Evolutionary conservation across 2,329 filamentous ascomycete genomes (phyloP), one percentile per base, ranked within the genome.

Genomic region (Chalaropsis thielavioides): DNA sequence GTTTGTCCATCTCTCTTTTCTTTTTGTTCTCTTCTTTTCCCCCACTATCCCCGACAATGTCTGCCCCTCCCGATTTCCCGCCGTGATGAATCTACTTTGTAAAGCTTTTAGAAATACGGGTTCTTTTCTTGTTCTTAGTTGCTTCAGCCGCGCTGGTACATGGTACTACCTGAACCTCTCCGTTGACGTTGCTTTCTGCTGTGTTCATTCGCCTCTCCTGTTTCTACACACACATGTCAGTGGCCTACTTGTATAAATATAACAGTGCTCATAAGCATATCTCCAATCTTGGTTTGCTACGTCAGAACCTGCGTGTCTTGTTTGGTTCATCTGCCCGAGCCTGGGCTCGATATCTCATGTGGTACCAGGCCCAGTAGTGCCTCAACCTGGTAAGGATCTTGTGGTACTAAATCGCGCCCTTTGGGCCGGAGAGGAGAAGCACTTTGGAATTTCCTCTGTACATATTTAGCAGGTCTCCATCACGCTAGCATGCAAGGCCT

Each of bases 51-150:
- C 54, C 54, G 24, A 31, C 24, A 24, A 24, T 27, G 11, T 43
- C 35, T 60, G 7, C n/a, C 31, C 35, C 8, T n/a, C 41, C 22
- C 8, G 4, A 15, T 56, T 19, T 49, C 44, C 19, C 7, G 44
- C 49, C 27, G 13, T 56, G 59, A 44, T 46, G 35, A 61, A 44
- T 31, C 24, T 31, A 56, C 49, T 56, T 19, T 31, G 46, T 61
- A 61, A 41, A 43, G 6, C 59, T 61, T 38, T 43, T 60, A 41
- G 51, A 35, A 44, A 41, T 10, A 46, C 11, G 63, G 35, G 24
- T 60, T 60, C 24, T 31, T 64, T 44, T 64, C 24, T 31, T 54
- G 51, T 40, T 64, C 17, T 27, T 64, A 10, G 43, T 27, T 58
- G 7, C 49, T 64, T 44, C 40, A 35, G 22, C 40, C 24, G n/a